Percentiles rank a stretch among this genome's conserved stretches.
Conservation (phyloP, 805 yeast species). For the Blastobotrys robertii region DNA sequence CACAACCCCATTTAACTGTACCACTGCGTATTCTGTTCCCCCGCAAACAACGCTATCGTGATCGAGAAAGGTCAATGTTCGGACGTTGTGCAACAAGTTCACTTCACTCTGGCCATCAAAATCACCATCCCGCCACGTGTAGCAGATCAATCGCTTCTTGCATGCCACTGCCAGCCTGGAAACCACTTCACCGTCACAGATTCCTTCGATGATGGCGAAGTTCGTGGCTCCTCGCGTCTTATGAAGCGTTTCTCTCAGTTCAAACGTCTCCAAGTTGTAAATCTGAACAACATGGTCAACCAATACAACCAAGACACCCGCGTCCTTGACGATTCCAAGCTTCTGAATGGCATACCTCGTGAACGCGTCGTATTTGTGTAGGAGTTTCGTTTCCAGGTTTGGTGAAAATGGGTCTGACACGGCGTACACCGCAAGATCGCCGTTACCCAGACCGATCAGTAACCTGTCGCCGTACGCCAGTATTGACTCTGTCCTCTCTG, state of each 20-base stretch:
- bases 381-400: conserved; percentile 10
- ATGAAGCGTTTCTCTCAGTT: conserved; percentile 25
- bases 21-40: neutral
- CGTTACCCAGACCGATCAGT: conserved; percentile 22
- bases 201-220: conserved; percentile 17
- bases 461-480: conserved; percentile 19
- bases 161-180: conserved; percentile 23
- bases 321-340: conserved; percentile 26
- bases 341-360: conserved; percentile 23
- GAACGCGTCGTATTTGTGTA: conserved; percentile 13
- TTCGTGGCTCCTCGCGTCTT: conserved; percentile 28
- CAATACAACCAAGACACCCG: conserved; percentile 26
- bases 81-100: conserved; percentile 12
- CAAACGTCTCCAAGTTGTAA: conserved; percentile 24
- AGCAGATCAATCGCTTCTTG: conserved; percentile 15
- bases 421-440: conserved; percentile 19
- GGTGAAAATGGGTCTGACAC: conserved; percentile 17
- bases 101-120: conserved; percentile 22
- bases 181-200: conserved; percentile 12
- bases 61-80: neutral
- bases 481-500: conserved; percentile 11
- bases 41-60: conserved; percentile 1
- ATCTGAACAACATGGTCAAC: conserved; percentile 26
- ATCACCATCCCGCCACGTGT: conserved; percentile 24
- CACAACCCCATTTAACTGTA: neutral